These are phyloP conservation scores for Mucor circinelloides DNA, from an alignment of 371 early-diverging fungal genomes.

Conservation along the genomic window DNA sequence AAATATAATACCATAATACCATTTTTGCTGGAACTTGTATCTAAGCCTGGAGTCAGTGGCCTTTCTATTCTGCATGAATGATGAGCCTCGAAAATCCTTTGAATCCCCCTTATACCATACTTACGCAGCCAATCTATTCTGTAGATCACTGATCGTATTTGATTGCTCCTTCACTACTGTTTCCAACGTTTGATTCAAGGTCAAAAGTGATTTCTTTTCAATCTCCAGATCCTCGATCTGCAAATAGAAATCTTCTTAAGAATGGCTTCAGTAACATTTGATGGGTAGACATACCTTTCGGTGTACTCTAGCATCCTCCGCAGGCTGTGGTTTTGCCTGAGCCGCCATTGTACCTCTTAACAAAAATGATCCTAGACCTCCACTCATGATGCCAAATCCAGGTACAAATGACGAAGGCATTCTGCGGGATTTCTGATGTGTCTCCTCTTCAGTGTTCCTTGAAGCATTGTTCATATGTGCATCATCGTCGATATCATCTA, in stretches of 20 bases:
- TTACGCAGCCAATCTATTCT: conserved; percentile 41
- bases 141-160: conserved; percentile 40
- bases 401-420: conserved; percentile 13
- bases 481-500: conserved; percentile 10
- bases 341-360: conserved; percentile 16
- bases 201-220: conserved; percentile 48
- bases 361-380: conserved; percentile 23
- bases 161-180: conserved; percentile 44
- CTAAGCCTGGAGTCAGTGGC: conserved; percentile 40
- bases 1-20: conserved; percentile 32
- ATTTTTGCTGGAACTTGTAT: conserved; percentile 30
- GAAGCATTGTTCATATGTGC: neutral
- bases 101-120: neutral
- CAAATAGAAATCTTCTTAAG: neutral
- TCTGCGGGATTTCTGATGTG: neutral
- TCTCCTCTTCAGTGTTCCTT: neutral
- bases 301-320: conserved; percentile 45
- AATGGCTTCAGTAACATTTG: neutral
- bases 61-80: conserved; percentile 31
- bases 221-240: conserved; percentile 60
- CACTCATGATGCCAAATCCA: conserved; percentile 12
- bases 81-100: neutral
- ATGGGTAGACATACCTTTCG: conserved; percentile 31
- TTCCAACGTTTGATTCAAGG: conserved; percentile 50
- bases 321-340: neutral